Base-by-base conservation (phyloP, 352 stramenopile genomes). In the Labyrinthula sp. region DNA sequence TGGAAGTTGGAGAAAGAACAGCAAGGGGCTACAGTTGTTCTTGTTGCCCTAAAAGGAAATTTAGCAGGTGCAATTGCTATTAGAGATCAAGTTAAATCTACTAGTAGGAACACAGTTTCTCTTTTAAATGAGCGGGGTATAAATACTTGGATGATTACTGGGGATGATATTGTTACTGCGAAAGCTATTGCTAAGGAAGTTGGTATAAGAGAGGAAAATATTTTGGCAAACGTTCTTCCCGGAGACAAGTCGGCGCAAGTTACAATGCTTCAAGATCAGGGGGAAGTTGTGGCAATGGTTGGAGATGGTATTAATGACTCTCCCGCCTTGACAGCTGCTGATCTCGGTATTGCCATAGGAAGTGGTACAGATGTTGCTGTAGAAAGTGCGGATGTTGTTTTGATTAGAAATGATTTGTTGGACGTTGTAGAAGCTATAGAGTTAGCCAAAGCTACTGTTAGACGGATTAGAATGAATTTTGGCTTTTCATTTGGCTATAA, bases 401-500 rank as follows among this genome's bases (percentile, higher is more conserved):
- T 89, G 1, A 62, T 88, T 8, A 61, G 69, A 40, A 66, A 57
- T 2, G 64, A 76, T 36, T 57, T 89, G 12, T 56, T 60, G 31
- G 84, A 95, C 50, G 78, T 96, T n/a, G 81, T 93, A 52, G 82
- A 80, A 5, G 79, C 85, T 18, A 67, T 99, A 12, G 68, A 97
- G 63, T 72, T 99, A 33, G 84, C 79, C 23, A 72, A 75, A 23
- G 79, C 70, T 1, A 93, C 96, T 35, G 95, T 95, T 63, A 73
- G 77, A 47, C 73, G 86, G 46, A 97, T 97, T 48, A 64, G 74
- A 3, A 62, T 93, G 23, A 97, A 97, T 65, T 95, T 95, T 58
- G 65, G 92, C 23, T 96, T 84, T 81, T 85, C 86, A 0, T 67
- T 97, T 15, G 71, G 82, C 15, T 99, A 99, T 72, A 99, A 99